phyloP scores from a whole-genome alignment of 2,329 filamentous ascomycete species.

The Phialocephala sp. region DNA sequence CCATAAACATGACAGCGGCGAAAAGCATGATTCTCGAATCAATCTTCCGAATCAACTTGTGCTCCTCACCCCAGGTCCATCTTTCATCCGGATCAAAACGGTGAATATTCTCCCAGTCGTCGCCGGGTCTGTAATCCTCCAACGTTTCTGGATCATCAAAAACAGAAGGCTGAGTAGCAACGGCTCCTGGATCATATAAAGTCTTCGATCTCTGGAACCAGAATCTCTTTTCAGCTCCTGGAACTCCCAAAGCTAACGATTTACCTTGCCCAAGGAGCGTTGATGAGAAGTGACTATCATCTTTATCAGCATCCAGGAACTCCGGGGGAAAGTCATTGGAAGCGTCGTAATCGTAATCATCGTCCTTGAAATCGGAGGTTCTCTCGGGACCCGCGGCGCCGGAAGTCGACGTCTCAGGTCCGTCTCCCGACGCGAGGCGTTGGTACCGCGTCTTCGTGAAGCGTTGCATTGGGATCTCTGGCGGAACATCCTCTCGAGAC shows the following conservation, averaged over 20 bases:
- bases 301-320: conserved; percentile 20
- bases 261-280: conserved; percentile 14
- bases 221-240: conserved; percentile 31
- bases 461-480: conserved; percentile 25
- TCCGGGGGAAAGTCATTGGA: conserved; percentile 1
- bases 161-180: conserved; percentile 38
- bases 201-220: conserved; percentile 36
- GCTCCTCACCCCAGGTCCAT: conserved; percentile 48
- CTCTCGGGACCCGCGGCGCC: not conserved
- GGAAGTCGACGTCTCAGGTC: not conserved
- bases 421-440: conserved; percentile 14
- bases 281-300: conserved; percentile 15
- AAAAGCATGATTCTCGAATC: conserved; percentile 44
- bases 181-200: conserved; percentile 29
- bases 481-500: conserved; percentile 18
- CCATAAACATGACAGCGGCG: conserved; percentile 62
- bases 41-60: conserved; percentile 37
- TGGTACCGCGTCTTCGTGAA: conserved; percentile 22
- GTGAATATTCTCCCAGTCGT: conserved; percentile 46
- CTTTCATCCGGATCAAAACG: conserved; percentile 46
- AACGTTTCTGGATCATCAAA: conserved; percentile 34
- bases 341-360: conserved; percentile 5
- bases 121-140: conserved; percentile 36
- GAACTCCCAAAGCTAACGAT: conserved; percentile 25
- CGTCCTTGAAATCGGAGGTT: not conserved